Evolutionary conservation across 371 early-diverging fungal genomes (phyloP), one percentile per base, ranked within the genome.

Genomic region (Furculomyces boomerangus): DNA sequence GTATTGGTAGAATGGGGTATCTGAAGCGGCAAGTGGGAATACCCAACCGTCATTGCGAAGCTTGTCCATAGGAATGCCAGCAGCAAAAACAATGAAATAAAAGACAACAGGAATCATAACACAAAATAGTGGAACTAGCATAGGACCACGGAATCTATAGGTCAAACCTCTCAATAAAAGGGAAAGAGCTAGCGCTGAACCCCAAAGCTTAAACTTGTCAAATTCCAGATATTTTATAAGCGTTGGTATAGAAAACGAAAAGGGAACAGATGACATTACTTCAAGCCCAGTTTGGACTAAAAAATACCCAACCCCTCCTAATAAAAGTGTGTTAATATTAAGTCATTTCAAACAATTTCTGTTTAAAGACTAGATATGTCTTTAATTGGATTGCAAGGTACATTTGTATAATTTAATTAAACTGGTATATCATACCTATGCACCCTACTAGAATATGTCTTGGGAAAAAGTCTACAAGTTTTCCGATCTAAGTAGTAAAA

Each of bases 271-370:
- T 1, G 86, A 79, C 0, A 91, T 81, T 7, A 93, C 84, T 66
- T 94, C 94, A 30, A 96, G 68, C 30, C 83, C 97, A 0, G 97
- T 96, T 50, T 81, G 75, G 18, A 94, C 58, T 60, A 96, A 65
- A 67, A 96, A 96, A 75, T 88, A 86, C 29, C 95, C 94, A 2
- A 91, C 89, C 31, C 93, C 93, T 46, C n/a, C n/a, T n/a, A n/a
- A n/a, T n/a, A n/a, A n/a, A n/a, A n/a, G n/a, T n/a, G n/a, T n/a
- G n/a, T n/a, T n/a, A n/a, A n/a, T n/a, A n/a, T n/a, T n/a, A n/a
- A n/a, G n/a, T n/a, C n/a, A n/a, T n/a, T n/a, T n/a, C n/a, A n/a
- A n/a, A n/a, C n/a, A n/a, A n/a, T n/a, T n/a, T n/a, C n/a, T n/a
- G n/a, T n/a, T n/a, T n/a, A n/a, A n/a, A n/a, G n/a, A n/a, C n/a